Percentiles rank a stretch among this genome's conserved stretches.
phyloP scores from a whole-genome alignment of 1,284 basidiomycete genomes.

The Polyporus tsugae region DNA sequence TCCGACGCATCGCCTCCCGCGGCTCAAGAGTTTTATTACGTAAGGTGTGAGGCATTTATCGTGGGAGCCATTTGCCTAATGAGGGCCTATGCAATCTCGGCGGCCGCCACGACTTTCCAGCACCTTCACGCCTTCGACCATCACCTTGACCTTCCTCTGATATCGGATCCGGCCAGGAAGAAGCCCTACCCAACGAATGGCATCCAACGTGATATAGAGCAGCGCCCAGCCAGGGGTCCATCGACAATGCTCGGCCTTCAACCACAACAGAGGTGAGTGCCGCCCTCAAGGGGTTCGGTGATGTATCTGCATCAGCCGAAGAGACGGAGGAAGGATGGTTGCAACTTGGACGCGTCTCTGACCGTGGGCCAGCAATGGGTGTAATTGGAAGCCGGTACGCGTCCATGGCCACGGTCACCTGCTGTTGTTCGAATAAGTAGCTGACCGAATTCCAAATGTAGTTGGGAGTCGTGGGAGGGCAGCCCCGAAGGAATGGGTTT shows the following conservation, averaged over 20 bases:
- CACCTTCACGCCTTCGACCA: background rate
- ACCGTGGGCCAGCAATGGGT: background rate
- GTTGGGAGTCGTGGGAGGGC: constrained; percentile 5
- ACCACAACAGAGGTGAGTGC: background rate
- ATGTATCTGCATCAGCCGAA: background rate
- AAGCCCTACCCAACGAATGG: too few species aligned
- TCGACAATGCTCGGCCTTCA: background rate
- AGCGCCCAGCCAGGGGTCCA: background rate
- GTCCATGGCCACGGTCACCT: constrained; percentile 3
- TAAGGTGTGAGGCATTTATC: background rate
- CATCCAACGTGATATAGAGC: background rate
- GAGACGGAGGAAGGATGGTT: background rate
- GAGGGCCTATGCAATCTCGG: background rate
- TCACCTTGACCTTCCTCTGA: background rate
- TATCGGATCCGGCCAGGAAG: background rate
- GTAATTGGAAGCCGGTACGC: background rate
- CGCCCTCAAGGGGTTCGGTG: background rate
- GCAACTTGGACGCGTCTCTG: background rate
- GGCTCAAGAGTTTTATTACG: background rate
- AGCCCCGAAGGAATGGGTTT: background rate
- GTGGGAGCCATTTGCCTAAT: background rate
- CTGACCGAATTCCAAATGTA: constrained; percentile 9
- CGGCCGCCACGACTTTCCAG: too few species aligned
- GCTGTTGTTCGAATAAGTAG: background rate
- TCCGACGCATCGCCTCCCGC: background rate